Percentiles rank a stretch among this genome's conserved stretches.
These are phyloP conservation scores for Arthroderma sp. DNA, from an alignment of 2,329 filamentous ascomycete genomes.

Conservation along the genomic window DNA sequence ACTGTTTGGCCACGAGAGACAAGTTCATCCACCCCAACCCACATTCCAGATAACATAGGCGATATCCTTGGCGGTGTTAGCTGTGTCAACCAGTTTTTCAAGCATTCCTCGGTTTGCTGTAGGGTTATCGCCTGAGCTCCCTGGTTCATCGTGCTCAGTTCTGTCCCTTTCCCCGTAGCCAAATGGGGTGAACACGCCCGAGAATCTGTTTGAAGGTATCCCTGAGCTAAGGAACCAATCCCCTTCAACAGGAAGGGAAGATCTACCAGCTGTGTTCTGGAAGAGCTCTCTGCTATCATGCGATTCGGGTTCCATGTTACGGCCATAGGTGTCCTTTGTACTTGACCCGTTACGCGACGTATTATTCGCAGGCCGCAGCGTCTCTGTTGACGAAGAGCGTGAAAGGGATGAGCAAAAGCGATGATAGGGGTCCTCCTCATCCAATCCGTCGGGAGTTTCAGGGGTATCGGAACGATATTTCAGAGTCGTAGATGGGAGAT, in stretches of 20 bases:
- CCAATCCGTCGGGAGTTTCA: constrained; percentile 1
- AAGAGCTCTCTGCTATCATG: too few relatives aligned
- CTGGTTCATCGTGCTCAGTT: background rate
- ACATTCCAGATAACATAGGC: constrained; percentile 16
- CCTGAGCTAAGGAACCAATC: constrained; percentile 18
- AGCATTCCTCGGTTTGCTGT: constrained; percentile 7
- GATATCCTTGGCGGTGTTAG: constrained; percentile 14
- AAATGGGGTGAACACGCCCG: constrained; percentile 8
- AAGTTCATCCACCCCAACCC: constrained; percentile 11
- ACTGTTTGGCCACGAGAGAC: too few relatives aligned
- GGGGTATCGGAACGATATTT: constrained; percentile 44
- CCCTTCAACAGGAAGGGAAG: background rate
- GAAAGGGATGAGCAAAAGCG: background rate
- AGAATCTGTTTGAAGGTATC: background rate
- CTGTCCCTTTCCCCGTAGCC: constrained; percentile 4
- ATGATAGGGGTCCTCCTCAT: background rate
- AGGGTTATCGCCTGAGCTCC: background rate
- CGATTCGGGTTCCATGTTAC: too few relatives aligned
- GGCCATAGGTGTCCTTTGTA: background rate
- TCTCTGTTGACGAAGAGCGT: constrained; percentile 6
- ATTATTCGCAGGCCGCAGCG: constrained; percentile 4
- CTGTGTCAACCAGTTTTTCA: constrained; percentile 12
- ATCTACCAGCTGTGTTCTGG: background rate
- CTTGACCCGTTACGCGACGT: constrained; percentile 5
- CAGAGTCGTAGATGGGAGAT: constrained; percentile 71